Base-by-base conservation (phyloP, 495 filamentous ascomycete species). In the Aspergillus coremiiformis region DNA sequence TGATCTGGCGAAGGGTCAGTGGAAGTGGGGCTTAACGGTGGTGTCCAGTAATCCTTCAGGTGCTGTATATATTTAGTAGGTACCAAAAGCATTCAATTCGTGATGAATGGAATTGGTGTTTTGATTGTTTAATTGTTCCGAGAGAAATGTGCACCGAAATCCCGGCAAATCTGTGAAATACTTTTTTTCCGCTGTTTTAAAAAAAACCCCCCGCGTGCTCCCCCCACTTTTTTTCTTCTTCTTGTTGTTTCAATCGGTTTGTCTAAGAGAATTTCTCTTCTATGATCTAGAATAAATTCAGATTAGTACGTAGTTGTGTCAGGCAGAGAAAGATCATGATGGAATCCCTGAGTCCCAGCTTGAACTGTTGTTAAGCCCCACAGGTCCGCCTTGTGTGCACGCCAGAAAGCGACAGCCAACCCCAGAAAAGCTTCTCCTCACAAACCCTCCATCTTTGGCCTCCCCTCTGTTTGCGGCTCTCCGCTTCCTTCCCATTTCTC, bases 1-100 rank as follows among this genome's bases (percentile, higher is more conserved):
- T 89, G 75, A 90, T 86, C 30, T 86, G 83, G 83, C 79, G 72
- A 48, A 65, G 76, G 58, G 71, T 78, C 19, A 71, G 70, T 52
- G 66, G 66, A 12, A 67, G 73, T 42, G 66, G 68, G 23, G 44
- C 42, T 30, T 67, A 56, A 67, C 26, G 47, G 22, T 27, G 12
- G 17, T 53, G 49, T 49, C 47, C 45, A n/a, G n/a, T 15, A 39
- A 60, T 54, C 8, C 20, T 41, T 41, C 6, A 2, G 19, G 37
- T 9, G 1, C 37, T 41, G 17, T 41, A 4, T 41, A 10, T 17
- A 41, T n/a, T n/a, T n/a, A n/a, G n/a, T n/a, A 50, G 55, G 63
- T 66, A 66, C 57, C 59, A 55, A 39, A 37, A 2, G 14, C 17
- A 19, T 37, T 11, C 33, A 15, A 37, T 37, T 37, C 8, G 27